Conservation (phyloP, 345 rosid species). For the Citrus glauca region DNA sequence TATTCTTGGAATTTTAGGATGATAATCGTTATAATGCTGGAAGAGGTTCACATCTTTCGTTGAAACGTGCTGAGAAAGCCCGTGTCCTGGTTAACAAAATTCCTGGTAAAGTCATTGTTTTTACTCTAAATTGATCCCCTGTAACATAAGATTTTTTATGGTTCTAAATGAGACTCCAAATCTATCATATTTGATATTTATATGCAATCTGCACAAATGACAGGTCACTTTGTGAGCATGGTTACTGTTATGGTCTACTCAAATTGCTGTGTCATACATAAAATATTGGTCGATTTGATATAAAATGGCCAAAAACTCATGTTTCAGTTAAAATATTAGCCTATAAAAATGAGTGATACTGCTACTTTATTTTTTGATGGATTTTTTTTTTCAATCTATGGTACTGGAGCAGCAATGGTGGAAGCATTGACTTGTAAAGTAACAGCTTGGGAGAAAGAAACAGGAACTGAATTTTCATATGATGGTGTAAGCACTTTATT, state of each 20-base stretch:
- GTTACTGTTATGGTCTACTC: background rate
- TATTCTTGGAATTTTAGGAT: slow-evolving; percentile 40
- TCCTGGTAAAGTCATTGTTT: slow-evolving; percentile 46
- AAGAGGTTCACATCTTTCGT: slow-evolving; percentile 64
- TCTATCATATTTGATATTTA: background rate
- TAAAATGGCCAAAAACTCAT: no score
- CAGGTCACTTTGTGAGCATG: background rate
- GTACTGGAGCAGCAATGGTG: slow-evolving; percentile 47
- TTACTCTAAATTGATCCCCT: background rate
- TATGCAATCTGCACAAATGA: background rate
- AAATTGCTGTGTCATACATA: background rate
- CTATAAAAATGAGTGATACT: no score
- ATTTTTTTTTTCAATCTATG: slow-evolving; percentile 8
- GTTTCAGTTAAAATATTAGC: no score
- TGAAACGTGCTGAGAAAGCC: slow-evolving; percentile 81
- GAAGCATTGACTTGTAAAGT: slow-evolving; percentile 50
- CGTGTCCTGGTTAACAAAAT: slow-evolving; percentile 57
- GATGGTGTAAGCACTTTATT: slow-evolving; percentile 62
- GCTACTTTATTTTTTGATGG: background rate
- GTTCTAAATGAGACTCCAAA: background rate
- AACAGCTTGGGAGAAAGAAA: slow-evolving; percentile 64
- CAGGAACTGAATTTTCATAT: slow-evolving; percentile 54
- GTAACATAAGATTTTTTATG: background rate
- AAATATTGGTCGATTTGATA: no score
- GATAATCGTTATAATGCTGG: slow-evolving; percentile 75